phyloP scores from a whole-genome alignment of 2,329 filamentous ascomycete species.

The Colletotrichum theobromicola region DNA sequence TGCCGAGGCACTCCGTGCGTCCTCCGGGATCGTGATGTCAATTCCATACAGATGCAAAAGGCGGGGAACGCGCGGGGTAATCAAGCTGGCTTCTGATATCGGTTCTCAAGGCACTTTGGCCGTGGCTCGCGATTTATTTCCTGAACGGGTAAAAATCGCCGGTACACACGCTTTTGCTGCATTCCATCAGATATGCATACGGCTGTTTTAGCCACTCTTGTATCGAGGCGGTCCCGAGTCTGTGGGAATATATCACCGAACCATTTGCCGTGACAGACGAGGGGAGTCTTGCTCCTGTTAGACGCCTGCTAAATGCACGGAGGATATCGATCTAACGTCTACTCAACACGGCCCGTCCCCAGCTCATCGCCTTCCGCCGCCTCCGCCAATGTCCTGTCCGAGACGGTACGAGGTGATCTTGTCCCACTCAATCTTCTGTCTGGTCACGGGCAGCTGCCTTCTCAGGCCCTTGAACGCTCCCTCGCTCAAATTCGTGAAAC shows the following conservation, averaged over 20 bases:
- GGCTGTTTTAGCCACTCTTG: not conserved
- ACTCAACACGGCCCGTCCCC: not conserved
- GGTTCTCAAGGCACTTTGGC: not conserved
- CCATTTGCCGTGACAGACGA: not conserved
- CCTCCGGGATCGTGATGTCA: not conserved
- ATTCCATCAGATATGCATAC: not conserved
- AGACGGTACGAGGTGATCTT: conserved; percentile 93
- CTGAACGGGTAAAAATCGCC: not conserved
- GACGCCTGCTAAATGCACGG: not conserved
- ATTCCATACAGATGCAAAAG: not conserved
- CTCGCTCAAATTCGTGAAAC: conserved; percentile 87
- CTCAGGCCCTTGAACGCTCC: conserved; percentile 93
- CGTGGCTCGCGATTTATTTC: not conserved
- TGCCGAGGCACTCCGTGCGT: conserved; percentile 3
- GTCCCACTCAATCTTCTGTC: conserved; percentile 99
- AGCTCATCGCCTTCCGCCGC: conserved; percentile 58
- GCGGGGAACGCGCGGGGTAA: conserved; percentile 21
- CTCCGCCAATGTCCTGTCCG: conserved; percentile 79
- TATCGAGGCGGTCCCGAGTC: not conserved
- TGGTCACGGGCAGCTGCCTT: conserved; percentile 91
- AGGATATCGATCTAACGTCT: not conserved
- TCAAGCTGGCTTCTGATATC: not conserved
- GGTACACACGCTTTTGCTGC: not conserved
- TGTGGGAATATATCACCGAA: not conserved
- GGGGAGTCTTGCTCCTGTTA: not conserved